Evolutionary conservation across 2,329 filamentous ascomycete species (phyloP).

Genomic region (Fusarium chuoi): DNA sequence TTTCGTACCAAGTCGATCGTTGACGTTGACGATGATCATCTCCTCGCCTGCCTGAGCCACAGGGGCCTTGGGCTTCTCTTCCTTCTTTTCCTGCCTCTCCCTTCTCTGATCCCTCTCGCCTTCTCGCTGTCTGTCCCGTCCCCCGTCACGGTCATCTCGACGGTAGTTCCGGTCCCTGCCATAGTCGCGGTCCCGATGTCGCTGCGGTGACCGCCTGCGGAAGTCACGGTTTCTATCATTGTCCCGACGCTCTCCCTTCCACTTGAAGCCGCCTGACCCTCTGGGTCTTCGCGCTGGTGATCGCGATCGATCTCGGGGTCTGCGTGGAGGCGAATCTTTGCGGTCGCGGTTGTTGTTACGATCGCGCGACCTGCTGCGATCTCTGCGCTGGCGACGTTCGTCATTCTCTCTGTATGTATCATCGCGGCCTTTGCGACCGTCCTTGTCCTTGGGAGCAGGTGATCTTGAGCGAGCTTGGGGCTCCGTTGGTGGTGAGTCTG

Average conservation of each 20-base stretch:
- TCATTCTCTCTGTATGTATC: constrained; percentile 9
- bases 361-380: constrained; percentile 27
- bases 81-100: constrained; percentile 46
- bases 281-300: constrained; percentile 36
- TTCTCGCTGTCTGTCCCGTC: constrained; percentile 24
- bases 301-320: constrained; percentile 40
- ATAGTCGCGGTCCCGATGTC: constrained; percentile 31
- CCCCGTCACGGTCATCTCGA: constrained; percentile 38
- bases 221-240: constrained; percentile 39
- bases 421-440: constrained; percentile 7
- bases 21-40: constrained; percentile 94
- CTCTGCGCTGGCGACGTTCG: constrained; percentile 21
- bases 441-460: constrained; percentile 16
- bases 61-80: constrained; percentile 51
- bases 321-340: constrained; percentile 28
- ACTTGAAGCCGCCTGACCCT: constrained; percentile 42
- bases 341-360: constrained; percentile 25
- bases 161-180: constrained; percentile 37
- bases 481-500: constrained; percentile 31
- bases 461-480: constrained; percentile 31
- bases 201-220: constrained; percentile 39
- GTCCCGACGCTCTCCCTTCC: constrained; percentile 42
- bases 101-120: constrained; percentile 46
- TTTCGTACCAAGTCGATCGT: constrained; percentile 96
- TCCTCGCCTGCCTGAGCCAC: constrained; percentile 65